Evolutionary conservation across 257 asterid species (phyloP), one percentile per base, ranked within the genome.

Genomic region (Nicotiana sylvestris): DNA sequence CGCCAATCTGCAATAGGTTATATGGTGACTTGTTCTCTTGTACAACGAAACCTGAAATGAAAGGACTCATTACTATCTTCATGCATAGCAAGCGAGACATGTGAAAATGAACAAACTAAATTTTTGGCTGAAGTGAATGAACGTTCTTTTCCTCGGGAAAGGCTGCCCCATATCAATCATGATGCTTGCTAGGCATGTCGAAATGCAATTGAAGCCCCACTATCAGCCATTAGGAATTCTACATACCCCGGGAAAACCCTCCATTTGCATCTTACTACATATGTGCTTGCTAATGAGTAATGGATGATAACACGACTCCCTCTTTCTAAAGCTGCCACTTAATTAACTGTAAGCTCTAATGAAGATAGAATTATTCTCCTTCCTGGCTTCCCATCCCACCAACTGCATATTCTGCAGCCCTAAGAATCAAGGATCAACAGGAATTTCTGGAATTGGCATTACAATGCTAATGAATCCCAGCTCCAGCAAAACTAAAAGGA

Each of bases 1-100:
- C 80, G 62, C 9, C 83, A 39, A 55, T 55, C 15, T 61, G 68
- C 86, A 83, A 62, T 15, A 18, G 77, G 58, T 64, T 80, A 35
- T 81, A 78, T 49, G 68, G 13, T 11, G 37, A 72, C 32, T 72
- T 74, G 29, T 16, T 25, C 29, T 55, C 78, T 78, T 21, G 65
- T 62, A 74, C 16, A 1, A 56, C 0, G 35, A 58, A 68, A 74
- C 80, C 80, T 74, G 80, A 74, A 74, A 27, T 11, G 62, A 27
- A 74, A 49, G 0, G 43, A 72, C 60, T 25, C 37, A 29, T 72
- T 72, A 72, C 35, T 1, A 25, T 25, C 67, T 62, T 15, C 60
- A 72, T 46, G 18, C 37, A 15, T 21, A 72, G 32, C 78, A 43
- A 72, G 49, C 27, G 61, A 46, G 43, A 51, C 43, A 74, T 49